Base-by-base conservation (phyloP, 129 eudicot species). In the Flaveria trinervia region DNA sequence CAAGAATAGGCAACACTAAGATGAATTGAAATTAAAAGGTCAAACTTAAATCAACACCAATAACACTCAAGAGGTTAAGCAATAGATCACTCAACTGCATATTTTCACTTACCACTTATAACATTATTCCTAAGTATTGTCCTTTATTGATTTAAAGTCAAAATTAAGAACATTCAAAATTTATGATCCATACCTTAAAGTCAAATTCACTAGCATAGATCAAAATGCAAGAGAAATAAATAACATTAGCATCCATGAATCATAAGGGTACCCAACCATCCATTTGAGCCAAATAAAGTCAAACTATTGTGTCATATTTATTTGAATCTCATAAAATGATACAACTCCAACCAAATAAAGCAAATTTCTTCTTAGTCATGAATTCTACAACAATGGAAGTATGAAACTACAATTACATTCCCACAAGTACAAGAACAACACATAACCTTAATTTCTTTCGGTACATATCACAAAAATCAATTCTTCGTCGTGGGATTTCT, bases 311-410 rank as follows among this genome's bases (percentile, higher is more conserved):
- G 77, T 86, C 80, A 89, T 85, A 67, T 77, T 90, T 88, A 88
- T 88, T 88, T 71, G 76, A 83, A 72, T 78, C 79, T 44, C 82
- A 82, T 83, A 77, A 81, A 80, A 91, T 88, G 84, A 81, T 82
- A 84, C 89, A 87, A 33, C 71, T 79, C 65, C 88, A 51, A 73
- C 84, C 81, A 81, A 81, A 86, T 86, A 66, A 81, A 80, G 82
- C 82, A 82, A 81, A 80, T 72, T 65, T 78, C 83, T 57, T 86
- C 86, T 76, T 54, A 71, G 88, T 79, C 77, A 77, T 78, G 81
- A 84, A 79, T 80, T 84, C 89, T 86, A 91, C 84, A 88, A 82
- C 57, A 85, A 83, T 79, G 80, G 85, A 84, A 75, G 89, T 88
- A 83, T 79, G 80, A 87, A 84, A 78, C 90, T 88, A 90, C 86